Conservation (phyloP, 495 filamentous ascomycete genomes). For the Podospora bellae-mahoneyi region DNA sequence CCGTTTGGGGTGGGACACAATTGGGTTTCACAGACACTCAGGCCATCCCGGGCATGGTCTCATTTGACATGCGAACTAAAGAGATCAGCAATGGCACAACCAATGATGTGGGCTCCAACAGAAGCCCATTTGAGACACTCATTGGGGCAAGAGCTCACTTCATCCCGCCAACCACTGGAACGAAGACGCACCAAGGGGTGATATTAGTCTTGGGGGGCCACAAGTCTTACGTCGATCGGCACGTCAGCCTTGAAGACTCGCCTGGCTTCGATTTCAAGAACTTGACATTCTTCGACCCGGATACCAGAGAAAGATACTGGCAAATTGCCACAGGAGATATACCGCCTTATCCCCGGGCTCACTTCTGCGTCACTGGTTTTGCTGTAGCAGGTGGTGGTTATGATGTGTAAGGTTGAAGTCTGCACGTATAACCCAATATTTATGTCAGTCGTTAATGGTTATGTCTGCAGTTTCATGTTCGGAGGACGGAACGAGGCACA, state of each 20-base stretch:
- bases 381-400: conserved; percentile 35
- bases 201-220: conserved; percentile 37
- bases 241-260: conserved; percentile 4
- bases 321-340: conserved; percentile 33
- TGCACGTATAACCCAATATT: no score
- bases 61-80: conserved; percentile 21
- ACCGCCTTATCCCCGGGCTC: conserved; percentile 20
- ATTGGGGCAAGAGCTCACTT: conserved; percentile 27
- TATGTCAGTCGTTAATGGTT: not conserved
- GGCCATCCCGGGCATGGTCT: conserved; percentile 23
- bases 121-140: conserved; percentile 16
- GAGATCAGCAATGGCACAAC: conserved; percentile 19
- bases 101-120: not conserved
- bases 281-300: conserved; percentile 39
- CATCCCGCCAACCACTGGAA: conserved; percentile 28
- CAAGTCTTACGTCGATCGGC: conserved; percentile 15
- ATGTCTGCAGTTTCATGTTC: conserved; percentile 32
- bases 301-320: conserved; percentile 31
- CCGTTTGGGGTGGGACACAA: conserved; percentile 10
- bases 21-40: not conserved
- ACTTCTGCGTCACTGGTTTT: conserved; percentile 33
- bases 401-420: conserved; percentile 24
- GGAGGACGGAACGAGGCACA: conserved; percentile 29
- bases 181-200: conserved; percentile 20
- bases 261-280: conserved; percentile 21